phyloP scores from a whole-genome alignment of 441 rosid species.

The Aquilaria agallochum region DNA sequence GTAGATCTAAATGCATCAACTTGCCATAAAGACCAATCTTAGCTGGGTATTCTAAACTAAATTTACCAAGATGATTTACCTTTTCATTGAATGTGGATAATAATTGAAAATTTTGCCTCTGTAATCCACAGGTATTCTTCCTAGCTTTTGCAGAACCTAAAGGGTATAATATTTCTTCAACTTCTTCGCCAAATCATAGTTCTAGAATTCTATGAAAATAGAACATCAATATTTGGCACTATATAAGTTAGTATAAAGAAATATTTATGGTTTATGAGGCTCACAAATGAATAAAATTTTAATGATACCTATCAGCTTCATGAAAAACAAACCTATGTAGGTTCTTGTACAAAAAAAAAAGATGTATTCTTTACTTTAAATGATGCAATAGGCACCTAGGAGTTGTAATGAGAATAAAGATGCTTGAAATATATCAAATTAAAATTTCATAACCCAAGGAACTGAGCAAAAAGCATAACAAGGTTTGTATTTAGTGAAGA shows the following conservation, averaged over 20 bases:
- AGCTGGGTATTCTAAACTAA: conserved; percentile 84
- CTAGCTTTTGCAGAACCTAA: conserved; percentile 58
- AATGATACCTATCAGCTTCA: conserved; percentile 85
- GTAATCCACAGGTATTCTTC: conserved; percentile 26
- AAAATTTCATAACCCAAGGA: background rate
- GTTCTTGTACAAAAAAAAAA: conserved; percentile 53
- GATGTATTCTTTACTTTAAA: conserved; percentile 62
- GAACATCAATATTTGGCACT: conserved; percentile 11
- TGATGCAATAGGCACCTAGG: conserved; percentile 99
- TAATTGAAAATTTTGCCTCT: conserved; percentile 81
- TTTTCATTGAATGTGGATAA: conserved; percentile 94
- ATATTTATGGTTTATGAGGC: background rate
- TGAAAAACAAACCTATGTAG: conserved; percentile 91
- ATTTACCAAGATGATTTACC: conserved; percentile 88
- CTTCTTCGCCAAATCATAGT: conserved; percentile 91
- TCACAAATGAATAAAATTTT: conserved; percentile 9
- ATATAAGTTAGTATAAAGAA: background rate
- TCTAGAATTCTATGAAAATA: conserved; percentile 73
- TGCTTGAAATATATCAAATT: conserved; percentile 46
- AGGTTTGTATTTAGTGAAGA: too few species aligned
- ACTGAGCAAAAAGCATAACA: too few species aligned
- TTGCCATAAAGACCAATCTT: conserved; percentile 75
- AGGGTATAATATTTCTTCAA: conserved; percentile 72
- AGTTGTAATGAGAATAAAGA: conserved; percentile 87
- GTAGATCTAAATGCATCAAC: conserved; percentile 32